phyloP scores from a whole-genome alignment of 805 yeast genomes.

The Candida khao-thaluensis region DNA sequence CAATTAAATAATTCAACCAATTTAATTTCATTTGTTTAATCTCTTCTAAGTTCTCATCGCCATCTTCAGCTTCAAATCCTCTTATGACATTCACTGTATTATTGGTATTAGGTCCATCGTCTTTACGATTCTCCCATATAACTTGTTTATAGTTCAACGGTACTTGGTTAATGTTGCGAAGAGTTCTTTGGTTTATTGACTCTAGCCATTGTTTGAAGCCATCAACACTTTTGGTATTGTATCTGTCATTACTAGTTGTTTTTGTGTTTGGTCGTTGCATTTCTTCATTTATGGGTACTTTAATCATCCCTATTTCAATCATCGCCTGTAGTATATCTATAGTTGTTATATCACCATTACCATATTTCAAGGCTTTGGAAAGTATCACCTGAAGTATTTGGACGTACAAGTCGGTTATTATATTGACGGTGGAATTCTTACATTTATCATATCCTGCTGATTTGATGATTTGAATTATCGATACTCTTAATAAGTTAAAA shows the following conservation, averaged over 20 bases:
- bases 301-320: slow-evolving; percentile 58
- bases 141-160: slow-evolving; percentile 31
- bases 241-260: slow-evolving; percentile 14
- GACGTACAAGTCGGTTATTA: slow-evolving; percentile 73
- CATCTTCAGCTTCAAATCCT: slow-evolving; percentile 21
- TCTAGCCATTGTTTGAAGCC: slow-evolving; percentile 38
- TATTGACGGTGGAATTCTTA: slow-evolving; percentile 66
- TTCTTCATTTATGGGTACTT: slow-evolving; percentile 37
- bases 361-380: slow-evolving; percentile 47
- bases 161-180: slow-evolving; percentile 19
- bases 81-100: slow-evolving; percentile 25
- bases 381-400: slow-evolving; percentile 59
- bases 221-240: slow-evolving; percentile 37
- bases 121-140: slow-evolving; percentile 36
- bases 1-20: slow-evolving; percentile 42
- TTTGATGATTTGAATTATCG: slow-evolving; percentile 58
- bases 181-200: slow-evolving; percentile 24
- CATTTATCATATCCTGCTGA: slow-evolving; percentile 84
- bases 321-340: slow-evolving; percentile 76
- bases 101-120: slow-evolving; percentile 35
- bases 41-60: slow-evolving; percentile 20
- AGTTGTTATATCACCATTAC: slow-evolving; percentile 47
- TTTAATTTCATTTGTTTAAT: slow-evolving; percentile 19
- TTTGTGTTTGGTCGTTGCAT: slow-evolving; percentile 12
- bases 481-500: slow-evolving; percentile 37